Percentiles rank a stretch among this genome's conserved stretches.
Evolutionary conservation across 805 yeast species (phyloP).

Genomic region (Blastobotrys attinorum): DNA sequence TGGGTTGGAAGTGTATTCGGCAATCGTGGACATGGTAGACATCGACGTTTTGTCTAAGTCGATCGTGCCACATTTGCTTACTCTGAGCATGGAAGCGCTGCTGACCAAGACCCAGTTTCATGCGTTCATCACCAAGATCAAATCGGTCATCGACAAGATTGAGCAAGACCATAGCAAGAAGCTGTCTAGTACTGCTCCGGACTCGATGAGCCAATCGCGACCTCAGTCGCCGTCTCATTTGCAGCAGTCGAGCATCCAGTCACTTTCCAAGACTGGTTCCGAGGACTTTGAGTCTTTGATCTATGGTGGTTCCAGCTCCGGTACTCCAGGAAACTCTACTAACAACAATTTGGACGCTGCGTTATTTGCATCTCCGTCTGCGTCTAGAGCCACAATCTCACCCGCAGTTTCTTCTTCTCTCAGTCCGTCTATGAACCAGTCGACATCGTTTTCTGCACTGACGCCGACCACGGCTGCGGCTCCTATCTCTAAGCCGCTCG

Average conservation of each 20-base stretch:
- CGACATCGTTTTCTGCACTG: too few species aligned
- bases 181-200: conserved; percentile 16
- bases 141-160: conserved; percentile 35
- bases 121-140: conserved; percentile 33
- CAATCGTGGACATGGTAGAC: conserved; percentile 32
- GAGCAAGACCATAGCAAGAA: conserved; percentile 36
- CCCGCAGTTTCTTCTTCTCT: conserved; percentile 1
- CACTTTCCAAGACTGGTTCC: background rate
- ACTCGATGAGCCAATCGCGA: background rate
- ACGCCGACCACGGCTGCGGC: conserved; percentile 2
- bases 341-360: background rate
- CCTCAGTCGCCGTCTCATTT: too few species aligned
- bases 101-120: conserved; percentile 37
- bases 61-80: conserved; percentile 47
- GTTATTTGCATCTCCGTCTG: background rate
- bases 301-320: background rate
- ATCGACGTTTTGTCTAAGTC: conserved; percentile 46
- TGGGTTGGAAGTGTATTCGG: conserved; percentile 37
- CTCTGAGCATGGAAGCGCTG: conserved; percentile 39
- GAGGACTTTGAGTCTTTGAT: background rate
- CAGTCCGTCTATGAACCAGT: too few species aligned
- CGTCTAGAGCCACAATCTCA: background rate
- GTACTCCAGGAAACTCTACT: background rate
- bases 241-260: background rate
- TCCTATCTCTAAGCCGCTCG: too few species aligned